Evolutionary conservation across 352 stramenopile genomes (phyloP), one percentile per base, ranked within the genome.

Genomic region (Ophiocytium majus): DNA sequence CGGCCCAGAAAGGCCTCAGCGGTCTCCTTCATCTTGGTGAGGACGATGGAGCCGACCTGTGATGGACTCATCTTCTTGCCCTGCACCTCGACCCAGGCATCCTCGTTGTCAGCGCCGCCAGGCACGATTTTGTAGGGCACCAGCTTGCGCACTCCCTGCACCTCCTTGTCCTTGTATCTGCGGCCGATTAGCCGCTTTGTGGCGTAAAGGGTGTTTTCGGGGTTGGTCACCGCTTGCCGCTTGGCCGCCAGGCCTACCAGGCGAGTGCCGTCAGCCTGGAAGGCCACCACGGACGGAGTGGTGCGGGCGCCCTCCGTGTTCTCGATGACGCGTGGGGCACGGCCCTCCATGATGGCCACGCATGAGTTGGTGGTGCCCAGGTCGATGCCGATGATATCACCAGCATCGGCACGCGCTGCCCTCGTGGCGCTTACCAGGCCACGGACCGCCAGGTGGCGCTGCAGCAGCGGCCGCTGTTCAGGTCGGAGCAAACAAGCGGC

Each of bases 301-400:
- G 95, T 99, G 66, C 96, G 93, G 17, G 94, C 91, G 87, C 96
- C 96, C 89, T 98, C 95, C 17, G 94, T 97, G 93, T 99, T 99
- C 90, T 98, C 95, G 91, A 99, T 98, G 35, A 99, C 95, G 92
- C 95, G 94, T n/a, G 96, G 90, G 84, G 91, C 96, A 71, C 96
- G 90, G 80, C 92, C 93, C 91, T 93, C 94, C 93, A 97, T 97
- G 76, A 97, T 95, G 28, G 94, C 92, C n/a, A 98, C 95, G 88
- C 97, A 99, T 23, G 96, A 99, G 92, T 99, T 99, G 33, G 98
- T 99, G 9, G 98, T 99, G 89, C 98, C 98, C 82, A 99, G 92
- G 92, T 99, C 98, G 89, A 99, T 99, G 83, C 98, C 98, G 83
- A 99, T 89, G 28, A 89, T 89, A 71, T 89, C 86, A 0, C 86